Evolutionary conservation across 2,329 filamentous ascomycete species (phyloP).

Genomic region (Monosporascus sp.): DNA sequence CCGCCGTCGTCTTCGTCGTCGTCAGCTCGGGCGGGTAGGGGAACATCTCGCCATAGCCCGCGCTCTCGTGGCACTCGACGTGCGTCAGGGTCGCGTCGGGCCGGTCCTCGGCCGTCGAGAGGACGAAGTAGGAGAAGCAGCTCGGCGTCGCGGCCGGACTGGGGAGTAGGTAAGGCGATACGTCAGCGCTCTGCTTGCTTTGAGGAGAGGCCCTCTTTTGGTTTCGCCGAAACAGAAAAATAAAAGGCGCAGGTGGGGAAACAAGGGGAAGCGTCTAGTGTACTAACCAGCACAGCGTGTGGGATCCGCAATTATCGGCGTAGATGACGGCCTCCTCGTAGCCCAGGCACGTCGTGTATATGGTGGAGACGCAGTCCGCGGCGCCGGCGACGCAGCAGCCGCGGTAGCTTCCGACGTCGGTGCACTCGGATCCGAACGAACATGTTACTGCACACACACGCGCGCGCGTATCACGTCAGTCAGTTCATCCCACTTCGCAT

Average conservation of each 20-base stretch:
- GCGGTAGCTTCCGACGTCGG: constrained; percentile 20
- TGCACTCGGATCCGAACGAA: constrained; percentile 19
- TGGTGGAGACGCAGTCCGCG: constrained; percentile 18
- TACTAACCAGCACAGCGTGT: constrained; percentile 26
- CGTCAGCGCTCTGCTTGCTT: background rate
- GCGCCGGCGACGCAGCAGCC: constrained; percentile 21
- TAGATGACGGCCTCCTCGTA: constrained; percentile 11
- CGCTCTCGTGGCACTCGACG: constrained; percentile 18
- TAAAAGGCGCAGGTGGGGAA: too few species aligned
- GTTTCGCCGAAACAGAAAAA: too few species aligned
- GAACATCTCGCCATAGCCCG: constrained; percentile 20
- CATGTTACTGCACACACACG: constrained; percentile 22
- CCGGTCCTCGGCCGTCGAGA: constrained; percentile 8
- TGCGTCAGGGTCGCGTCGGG: constrained; percentile 19
- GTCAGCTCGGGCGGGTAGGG: constrained; percentile 20
- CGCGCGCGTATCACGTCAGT: background rate
- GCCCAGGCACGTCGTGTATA: constrained; percentile 22
- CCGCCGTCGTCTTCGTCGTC: constrained; percentile 7
- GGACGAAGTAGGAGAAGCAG: constrained; percentile 23
- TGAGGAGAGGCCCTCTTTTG: too few species aligned
- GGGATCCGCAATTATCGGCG: constrained; percentile 14
- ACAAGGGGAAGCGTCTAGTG: too few species aligned
- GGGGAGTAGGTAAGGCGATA: background rate
- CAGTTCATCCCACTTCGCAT: background rate
- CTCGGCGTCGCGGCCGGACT: constrained; percentile 15